A percentile compares a stretch with the other conserved stretches of the same genome.
These are phyloP conservation scores for Houttuynia cordata DNA, from an alignment of 164 flowering plant genomes.

Conservation along the genomic window DNA sequence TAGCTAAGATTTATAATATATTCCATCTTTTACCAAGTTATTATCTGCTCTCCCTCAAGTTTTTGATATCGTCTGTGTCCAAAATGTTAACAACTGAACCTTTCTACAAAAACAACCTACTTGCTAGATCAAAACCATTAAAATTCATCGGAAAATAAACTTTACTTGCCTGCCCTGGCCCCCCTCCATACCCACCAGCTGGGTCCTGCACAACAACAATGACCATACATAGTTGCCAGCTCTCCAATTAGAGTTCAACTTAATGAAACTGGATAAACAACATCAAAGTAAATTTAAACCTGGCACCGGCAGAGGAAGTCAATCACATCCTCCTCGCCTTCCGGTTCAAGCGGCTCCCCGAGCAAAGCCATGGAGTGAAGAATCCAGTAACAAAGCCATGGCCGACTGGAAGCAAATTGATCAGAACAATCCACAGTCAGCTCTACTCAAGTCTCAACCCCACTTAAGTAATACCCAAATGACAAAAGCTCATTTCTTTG, in stretches of 20 bases:
- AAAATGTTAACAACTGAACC: too few species aligned
- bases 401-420: constrained; percentile 47
- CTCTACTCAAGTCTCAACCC: not conserved
- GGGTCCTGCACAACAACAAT: constrained; percentile 46
- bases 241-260: not conserved
- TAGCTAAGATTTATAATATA: not conserved
- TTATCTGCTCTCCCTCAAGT: too few species aligned
- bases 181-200: constrained; percentile 93
- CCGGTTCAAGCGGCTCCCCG: constrained; percentile 55
- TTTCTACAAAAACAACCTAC: too few species aligned
- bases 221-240: not conserved
- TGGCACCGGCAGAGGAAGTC: constrained; percentile 86
- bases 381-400: constrained; percentile 97
- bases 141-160: too few species aligned
- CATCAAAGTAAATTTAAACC: too few species aligned
- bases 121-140: too few species aligned
- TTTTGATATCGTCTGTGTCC: too few species aligned
- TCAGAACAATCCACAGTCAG: not conserved
- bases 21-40: too few species aligned
- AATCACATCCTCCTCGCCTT: constrained; percentile 39
- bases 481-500: not conserved
- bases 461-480: too few species aligned
- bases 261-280: not conserved
- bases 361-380: constrained; percentile 74
- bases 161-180: constrained; percentile 95